phyloP scores from a whole-genome alignment of 1,139 yeast genomes.

The Eremothecium sinecaudum region DNA sequence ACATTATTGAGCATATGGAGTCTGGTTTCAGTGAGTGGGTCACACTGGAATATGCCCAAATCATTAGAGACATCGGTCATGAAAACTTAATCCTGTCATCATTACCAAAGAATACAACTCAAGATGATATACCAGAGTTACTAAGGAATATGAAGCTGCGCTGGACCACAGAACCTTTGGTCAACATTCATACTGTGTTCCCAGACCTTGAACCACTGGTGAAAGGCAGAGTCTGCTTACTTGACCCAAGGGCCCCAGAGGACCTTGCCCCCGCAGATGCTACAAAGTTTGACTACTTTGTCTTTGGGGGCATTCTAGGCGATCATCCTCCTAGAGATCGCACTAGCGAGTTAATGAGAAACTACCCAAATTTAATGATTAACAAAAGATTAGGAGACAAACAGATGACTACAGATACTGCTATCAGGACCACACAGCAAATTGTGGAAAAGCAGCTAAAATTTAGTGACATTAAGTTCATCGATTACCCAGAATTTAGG shows the following conservation, averaged over 20 bases:
- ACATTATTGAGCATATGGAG: constrained; percentile 95
- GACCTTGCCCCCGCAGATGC: constrained; percentile 68
- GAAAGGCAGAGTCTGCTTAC: constrained; percentile 56
- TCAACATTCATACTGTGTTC: constrained; percentile 33
- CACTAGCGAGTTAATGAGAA: constrained; percentile 73
- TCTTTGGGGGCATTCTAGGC: constrained; percentile 93
- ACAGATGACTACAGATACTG: constrained; percentile 98
- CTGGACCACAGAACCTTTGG: constrained; percentile 74
- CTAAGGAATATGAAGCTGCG: constrained; percentile 58
- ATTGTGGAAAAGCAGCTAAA: constrained; percentile 49
- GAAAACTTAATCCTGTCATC: constrained; percentile 72
- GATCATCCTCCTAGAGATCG: constrained; percentile 96
- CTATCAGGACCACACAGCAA: constrained; percentile 78
- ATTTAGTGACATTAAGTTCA: constrained; percentile 67
- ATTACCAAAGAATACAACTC: constrained; percentile 54
- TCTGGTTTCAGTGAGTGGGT: constrained; percentile 97
- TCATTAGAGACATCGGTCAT: constrained; percentile 71
- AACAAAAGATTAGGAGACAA: constrained; percentile 79
- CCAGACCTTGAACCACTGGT: constrained; percentile 23
- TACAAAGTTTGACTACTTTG: constrained; percentile 65
- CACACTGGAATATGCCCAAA: constrained; percentile 71
- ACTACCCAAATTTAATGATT: constrained; percentile 55
- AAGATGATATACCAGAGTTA: constrained; percentile 53
- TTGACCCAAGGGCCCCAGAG: constrained; percentile 76
- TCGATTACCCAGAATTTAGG: constrained; percentile 90